Conservation (phyloP, 345 rosid genomes). For the Dipteronia dyeriana region DNA sequence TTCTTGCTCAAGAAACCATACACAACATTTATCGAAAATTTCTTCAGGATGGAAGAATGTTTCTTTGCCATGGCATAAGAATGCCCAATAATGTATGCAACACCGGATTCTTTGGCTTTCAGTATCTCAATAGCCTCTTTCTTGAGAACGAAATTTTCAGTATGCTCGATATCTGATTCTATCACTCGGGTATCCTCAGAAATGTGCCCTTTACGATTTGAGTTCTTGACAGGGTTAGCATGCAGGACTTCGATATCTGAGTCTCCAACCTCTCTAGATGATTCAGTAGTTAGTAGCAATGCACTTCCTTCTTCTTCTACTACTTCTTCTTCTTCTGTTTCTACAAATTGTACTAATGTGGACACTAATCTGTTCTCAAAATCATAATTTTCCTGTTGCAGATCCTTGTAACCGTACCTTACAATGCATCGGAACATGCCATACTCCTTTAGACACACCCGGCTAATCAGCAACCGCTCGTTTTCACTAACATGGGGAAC, state of each 20-base stretch:
- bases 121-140: slow-evolving; percentile 47
- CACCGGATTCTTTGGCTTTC: slow-evolving; percentile 71
- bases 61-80: slow-evolving; percentile 66
- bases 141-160: slow-evolving; percentile 24
- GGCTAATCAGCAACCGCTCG: slow-evolving; percentile 64
- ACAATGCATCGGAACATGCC: slow-evolving; percentile 84
- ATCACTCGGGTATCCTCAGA: slow-evolving; percentile 14
- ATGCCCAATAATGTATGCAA: slow-evolving; percentile 67
- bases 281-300: not conserved
- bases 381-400: slow-evolving; percentile 66
- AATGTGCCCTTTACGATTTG: slow-evolving; percentile 14
- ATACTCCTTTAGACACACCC: slow-evolving; percentile 76
- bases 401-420: slow-evolving; percentile 82
- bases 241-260: slow-evolving; percentile 8
- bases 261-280: slow-evolving; percentile 16
- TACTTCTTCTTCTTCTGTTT: slow-evolving; percentile 40
- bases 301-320: not conserved
- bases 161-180: not conserved
- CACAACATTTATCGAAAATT: slow-evolving; percentile 53
- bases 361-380: slow-evolving; percentile 65
- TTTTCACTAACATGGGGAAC: slow-evolving; percentile 63
- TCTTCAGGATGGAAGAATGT: slow-evolving; percentile 63
- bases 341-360: slow-evolving; percentile 51
- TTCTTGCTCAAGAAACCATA: slow-evolving; percentile 73
- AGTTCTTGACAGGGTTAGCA: slow-evolving; percentile 6